These are phyloP conservation scores for Cyclotella kingstonii DNA, from an alignment of 108 stramenopile species.

Conservation along the genomic window DNA sequence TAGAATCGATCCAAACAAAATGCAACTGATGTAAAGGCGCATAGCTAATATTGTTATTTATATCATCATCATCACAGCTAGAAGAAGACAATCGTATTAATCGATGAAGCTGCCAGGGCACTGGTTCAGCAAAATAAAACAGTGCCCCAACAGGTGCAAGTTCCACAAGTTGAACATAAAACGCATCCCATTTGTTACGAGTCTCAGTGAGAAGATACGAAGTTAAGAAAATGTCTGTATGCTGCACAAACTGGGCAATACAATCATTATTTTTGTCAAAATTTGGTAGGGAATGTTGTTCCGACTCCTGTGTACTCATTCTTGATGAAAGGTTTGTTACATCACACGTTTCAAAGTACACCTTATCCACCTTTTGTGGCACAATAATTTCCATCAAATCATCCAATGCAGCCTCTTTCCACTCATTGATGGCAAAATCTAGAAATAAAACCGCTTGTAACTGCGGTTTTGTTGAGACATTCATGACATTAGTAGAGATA, in stretches of 20 bases:
- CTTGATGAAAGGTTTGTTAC: conserved; percentile 35
- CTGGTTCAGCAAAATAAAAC: conserved; percentile 72
- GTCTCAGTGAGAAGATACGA: conserved; percentile 77
- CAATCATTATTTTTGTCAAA: conserved; percentile 2
- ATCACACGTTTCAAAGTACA: conserved; percentile 46
- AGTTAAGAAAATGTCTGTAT: conserved; percentile 54
- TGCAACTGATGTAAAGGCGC: conserved; percentile 33
- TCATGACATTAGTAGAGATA: neutral
- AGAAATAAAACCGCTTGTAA: conserved; percentile 44
- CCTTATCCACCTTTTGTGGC: conserved; percentile 23
- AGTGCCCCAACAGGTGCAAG: conserved; percentile 40
- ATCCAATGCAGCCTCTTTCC: conserved; percentile 56
- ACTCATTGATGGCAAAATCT: conserved; percentile 68
- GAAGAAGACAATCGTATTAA: conserved; percentile 33
- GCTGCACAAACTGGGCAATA: conserved; percentile 4
- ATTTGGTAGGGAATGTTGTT: neutral
- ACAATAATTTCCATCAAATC: conserved; percentile 46
- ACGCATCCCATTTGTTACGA: conserved; percentile 58
- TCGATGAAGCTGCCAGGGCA: conserved; percentile 72
- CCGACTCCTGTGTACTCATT: neutral
- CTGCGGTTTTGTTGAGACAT: neutral
- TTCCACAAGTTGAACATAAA: conserved; percentile 44
- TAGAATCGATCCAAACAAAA: conserved; percentile 75
- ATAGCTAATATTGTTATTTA: neutral
- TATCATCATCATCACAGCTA: neutral